Evolutionary conservation across 2,329 filamentous ascomycete genomes (phyloP), one percentile per base, ranked within the genome.

Genomic region (Chalaropsis thielavioides): DNA sequence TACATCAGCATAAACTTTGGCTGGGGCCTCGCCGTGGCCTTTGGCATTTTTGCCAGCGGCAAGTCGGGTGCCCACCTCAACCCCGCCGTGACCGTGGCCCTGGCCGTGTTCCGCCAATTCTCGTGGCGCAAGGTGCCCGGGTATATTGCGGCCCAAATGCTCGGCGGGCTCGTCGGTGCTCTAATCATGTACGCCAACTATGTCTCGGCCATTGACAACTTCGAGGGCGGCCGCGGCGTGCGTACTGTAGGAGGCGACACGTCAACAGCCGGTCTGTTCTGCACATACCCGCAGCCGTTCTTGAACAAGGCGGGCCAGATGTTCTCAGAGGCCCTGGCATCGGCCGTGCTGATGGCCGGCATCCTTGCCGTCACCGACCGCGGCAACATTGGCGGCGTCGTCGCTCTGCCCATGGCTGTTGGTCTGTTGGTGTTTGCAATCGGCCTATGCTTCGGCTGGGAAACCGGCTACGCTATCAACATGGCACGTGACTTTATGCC

Each of bases 391-490:
- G 76, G 80, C 15, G 83, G 83, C 2, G 83, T 83, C 1, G 82
- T 83, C 0, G 76, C 78, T 0, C 67, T 76, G 64, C 63, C 63
- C 8, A 31, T 43, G 6, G 63, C 56, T 40, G 62, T 64, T 3
- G 65, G 62, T 15, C 69, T 84, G 27, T 76, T 89, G 60, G 84
- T 90, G 68, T 89, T 89, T 71, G 87, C 86, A 7, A 83, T 90
- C 24, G 86, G 86, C 19, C 83, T 84, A 40, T 87, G 84, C 71
- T 89, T 88, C 70, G 87, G 87, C 6, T 89, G 85, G 85, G 82
- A 90, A 72, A 90, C 87, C 0, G 86, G 87, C 44, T 90, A 88
- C 73, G 87, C 86, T 17, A 88, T 89, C 69, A 90, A 90, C 70
- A 73, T 88, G 51, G 87, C 86, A 43, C 80, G 87, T 73, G 87